phyloP scores from a whole-genome alignment of 2,329 filamentous ascomycete genomes.

The Teratosphaeria pseudoeucalypti region DNA sequence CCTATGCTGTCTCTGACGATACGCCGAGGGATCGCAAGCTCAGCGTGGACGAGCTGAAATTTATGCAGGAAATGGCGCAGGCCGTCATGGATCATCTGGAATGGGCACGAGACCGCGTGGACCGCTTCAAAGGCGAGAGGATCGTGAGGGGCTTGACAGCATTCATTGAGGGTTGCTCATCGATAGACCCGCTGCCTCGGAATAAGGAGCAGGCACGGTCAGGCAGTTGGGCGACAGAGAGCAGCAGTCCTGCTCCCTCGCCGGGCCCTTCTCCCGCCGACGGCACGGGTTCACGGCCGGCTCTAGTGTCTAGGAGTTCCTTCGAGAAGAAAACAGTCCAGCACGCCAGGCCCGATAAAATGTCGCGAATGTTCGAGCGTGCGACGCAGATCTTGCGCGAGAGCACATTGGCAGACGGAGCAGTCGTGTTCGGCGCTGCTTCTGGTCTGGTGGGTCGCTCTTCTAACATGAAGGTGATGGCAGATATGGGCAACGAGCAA shows the following conservation, averaged over 20 bases:
- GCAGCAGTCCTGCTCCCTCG: neutral
- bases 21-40: slow-evolving; percentile 13
- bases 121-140: slow-evolving; percentile 15
- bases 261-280: neutral
- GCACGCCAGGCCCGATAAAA: slow-evolving; percentile 4
- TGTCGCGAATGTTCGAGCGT: slow-evolving; percentile 14
- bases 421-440: slow-evolving; percentile 19
- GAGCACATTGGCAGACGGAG: slow-evolving; percentile 21
- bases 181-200: neutral
- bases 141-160: slow-evolving; percentile 15
- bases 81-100: slow-evolving; percentile 27
- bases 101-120: slow-evolving; percentile 25
- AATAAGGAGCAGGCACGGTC: neutral
- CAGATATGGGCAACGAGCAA: slow-evolving; percentile 2
- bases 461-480: slow-evolving; percentile 8
- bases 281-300: neutral
- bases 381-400: slow-evolving; percentile 20
- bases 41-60: slow-evolving; percentile 11
- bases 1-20: slow-evolving; percentile 22
- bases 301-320: neutral
- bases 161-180: slow-evolving; percentile 11
- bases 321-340: neutral
- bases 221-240: neutral
- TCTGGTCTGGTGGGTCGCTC: slow-evolving; percentile 4
- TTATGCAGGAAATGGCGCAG: slow-evolving; percentile 23